phyloP scores from a whole-genome alignment of 495 filamentous ascomycete species.

The Aspergillus bridgeri region DNA sequence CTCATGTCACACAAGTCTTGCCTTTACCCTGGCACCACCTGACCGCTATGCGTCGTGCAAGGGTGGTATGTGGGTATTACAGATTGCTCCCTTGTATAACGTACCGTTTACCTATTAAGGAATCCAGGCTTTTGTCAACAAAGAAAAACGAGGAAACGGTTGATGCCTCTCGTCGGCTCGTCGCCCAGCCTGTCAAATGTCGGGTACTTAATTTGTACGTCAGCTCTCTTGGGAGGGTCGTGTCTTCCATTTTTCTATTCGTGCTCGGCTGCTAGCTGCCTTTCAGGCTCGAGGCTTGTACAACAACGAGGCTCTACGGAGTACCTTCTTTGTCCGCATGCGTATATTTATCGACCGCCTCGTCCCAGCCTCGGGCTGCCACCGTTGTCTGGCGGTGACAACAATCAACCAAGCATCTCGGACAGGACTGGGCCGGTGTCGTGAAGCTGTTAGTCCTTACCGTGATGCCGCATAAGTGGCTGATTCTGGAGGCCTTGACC shows the following conservation, averaged over 20 bases:
- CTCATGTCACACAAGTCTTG: constrained; percentile 1
- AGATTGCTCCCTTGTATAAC: not conserved
- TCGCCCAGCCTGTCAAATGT: not conserved
- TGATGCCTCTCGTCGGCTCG: not conserved
- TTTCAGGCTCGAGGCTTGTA: not conserved
- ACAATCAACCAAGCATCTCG: not conserved
- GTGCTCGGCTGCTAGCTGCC: not conserved
- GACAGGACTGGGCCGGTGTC: not conserved
- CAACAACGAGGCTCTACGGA: not conserved
- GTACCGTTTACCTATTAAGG: constrained; percentile 1
- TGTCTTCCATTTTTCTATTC: not conserved
- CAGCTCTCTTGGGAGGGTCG: not conserved
- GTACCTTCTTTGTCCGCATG: not conserved
- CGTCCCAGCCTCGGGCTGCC: not conserved
- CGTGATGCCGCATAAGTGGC: not conserved
- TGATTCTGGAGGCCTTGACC: not conserved
- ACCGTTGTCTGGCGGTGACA: not conserved
- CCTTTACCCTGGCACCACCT: not conserved
- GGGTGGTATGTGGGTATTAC: not conserved
- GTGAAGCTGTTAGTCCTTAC: not conserved
- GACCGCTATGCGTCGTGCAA: not conserved
- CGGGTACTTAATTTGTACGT: not conserved
- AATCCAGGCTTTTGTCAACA: constrained; percentile 2
- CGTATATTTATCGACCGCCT: constrained; percentile 1
- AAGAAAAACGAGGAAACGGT: not conserved